Evolutionary conservation across 352 stramenopile species (phyloP).

Genomic region (Thalassiosira hispida): DNA sequence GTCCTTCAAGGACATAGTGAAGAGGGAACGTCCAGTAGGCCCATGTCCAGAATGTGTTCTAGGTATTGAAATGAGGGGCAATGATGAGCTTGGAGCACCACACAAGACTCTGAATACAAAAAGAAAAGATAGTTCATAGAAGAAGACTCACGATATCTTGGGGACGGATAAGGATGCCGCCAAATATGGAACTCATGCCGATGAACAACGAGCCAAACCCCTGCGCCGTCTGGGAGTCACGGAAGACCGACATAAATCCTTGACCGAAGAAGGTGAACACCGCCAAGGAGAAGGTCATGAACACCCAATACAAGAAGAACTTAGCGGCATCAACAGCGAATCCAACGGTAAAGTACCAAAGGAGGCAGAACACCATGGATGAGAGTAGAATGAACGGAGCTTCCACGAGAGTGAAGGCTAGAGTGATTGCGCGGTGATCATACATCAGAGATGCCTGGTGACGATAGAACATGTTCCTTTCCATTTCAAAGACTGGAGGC

Average conservation of each 20-base stretch:
- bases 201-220: constrained; percentile 63
- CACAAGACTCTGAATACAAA: no score
- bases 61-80: no score
- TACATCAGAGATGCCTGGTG: constrained; percentile 92
- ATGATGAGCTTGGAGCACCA: no score
- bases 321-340: constrained; percentile 60
- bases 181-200: constrained; percentile 63
- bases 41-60: constrained; percentile 67
- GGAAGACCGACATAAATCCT: constrained; percentile 82
- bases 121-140: no score
- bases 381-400: constrained; percentile 87
- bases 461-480: constrained; percentile 91
- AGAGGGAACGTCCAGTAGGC: constrained; percentile 77
- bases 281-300: constrained; percentile 66
- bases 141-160: no score
- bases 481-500: constrained; percentile 85
- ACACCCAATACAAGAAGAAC: constrained; percentile 83
- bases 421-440: constrained; percentile 84
- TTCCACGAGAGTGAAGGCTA: constrained; percentile 87
- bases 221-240: constrained; percentile 63
- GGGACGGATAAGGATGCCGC: constrained; percentile 67
- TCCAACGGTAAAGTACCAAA: constrained; percentile 85
- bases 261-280: constrained; percentile 86
- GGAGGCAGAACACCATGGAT: constrained; percentile 76
- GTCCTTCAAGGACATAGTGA: constrained; percentile 84